These are phyloP conservation scores for Porodaedalea pini DNA, from an alignment of 1,284 basidiomycete species.

Conservation along the genomic window DNA sequence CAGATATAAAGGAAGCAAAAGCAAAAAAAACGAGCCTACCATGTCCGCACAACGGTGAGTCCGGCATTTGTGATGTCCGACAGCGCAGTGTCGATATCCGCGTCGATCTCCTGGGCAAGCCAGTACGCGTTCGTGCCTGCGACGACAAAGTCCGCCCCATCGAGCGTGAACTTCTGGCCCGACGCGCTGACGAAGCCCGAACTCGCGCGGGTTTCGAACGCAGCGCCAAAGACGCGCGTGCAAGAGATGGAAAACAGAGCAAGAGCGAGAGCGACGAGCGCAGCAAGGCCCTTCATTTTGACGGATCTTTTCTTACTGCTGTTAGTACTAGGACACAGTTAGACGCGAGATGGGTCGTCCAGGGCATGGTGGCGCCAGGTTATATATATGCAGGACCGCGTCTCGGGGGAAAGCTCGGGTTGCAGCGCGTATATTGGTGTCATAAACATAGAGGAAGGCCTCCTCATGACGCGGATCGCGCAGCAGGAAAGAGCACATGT, in stretches of 20 bases:
- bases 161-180: conserved; percentile 47
- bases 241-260: neutral
- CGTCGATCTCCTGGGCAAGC: conserved; percentile 40
- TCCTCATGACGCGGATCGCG: too few species aligned
- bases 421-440: too few species aligned
- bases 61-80: conserved; percentile 51
- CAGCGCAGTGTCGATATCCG: conserved; percentile 45
- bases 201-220: neutral
- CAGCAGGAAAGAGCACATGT: too few species aligned
- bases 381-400: too few species aligned
- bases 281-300: neutral
- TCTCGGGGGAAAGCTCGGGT: too few species aligned
- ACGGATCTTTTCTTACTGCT: too few species aligned
- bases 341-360: too few species aligned
- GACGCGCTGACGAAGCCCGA: conserved; percentile 50
- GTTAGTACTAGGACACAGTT: too few species aligned
- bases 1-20: neutral
- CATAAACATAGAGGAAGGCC: too few species aligned
- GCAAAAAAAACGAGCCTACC: conserved; percentile 33
- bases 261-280: neutral
- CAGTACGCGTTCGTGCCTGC: conserved; percentile 53
- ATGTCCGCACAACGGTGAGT: conserved; percentile 55
- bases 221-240: neutral
- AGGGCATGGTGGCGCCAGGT: too few species aligned
- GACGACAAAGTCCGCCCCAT: conserved; percentile 46